These are phyloP conservation scores for Fraxinus latifolia DNA, from an alignment of 305 asterid species.

Conservation along the genomic window DNA sequence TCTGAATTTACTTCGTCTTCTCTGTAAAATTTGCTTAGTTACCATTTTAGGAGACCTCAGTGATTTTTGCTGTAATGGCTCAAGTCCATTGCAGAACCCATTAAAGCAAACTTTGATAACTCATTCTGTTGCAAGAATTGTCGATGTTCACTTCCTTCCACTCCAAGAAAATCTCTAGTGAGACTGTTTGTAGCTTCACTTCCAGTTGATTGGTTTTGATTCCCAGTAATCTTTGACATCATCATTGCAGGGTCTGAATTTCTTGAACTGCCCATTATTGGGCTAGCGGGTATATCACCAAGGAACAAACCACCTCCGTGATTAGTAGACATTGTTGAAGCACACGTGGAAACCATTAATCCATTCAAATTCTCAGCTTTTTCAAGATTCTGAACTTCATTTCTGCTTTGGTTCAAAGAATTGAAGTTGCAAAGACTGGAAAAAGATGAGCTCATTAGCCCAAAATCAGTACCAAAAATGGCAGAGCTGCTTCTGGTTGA, in stretches of 20 bases:
- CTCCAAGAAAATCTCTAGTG: conserved; percentile 89
- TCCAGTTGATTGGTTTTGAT: conserved; percentile 30
- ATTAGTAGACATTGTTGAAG: conserved; percentile 21
- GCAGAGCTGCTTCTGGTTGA: conserved; percentile 67
- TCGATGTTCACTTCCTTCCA: conserved; percentile 46
- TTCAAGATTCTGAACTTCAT: conserved; percentile 1
- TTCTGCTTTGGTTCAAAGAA: conserved; percentile 18
- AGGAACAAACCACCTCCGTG: conserved; percentile 29
- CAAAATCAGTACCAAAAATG: conserved; percentile 49
- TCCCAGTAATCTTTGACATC: conserved; percentile 14
- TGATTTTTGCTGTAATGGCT: conserved; percentile 38
- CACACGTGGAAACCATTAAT: conserved; percentile 30
- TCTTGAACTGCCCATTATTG: conserved; percentile 23
- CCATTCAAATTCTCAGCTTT: conserved; percentile 32
- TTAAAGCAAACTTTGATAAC: conserved; percentile 48
- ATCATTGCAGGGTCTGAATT: conserved; percentile 23
- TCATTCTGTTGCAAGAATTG: conserved; percentile 48
- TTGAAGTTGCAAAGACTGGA: conserved; percentile 28
- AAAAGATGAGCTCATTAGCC: conserved; percentile 47
- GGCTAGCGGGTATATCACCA: conserved; percentile 24
- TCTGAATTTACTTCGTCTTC: neutral
- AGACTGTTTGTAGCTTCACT: conserved; percentile 48
- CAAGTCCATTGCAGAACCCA: conserved; percentile 36
- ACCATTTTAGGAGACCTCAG: neutral
- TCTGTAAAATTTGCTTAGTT: neutral